Percentiles rank a stretch among this genome's conserved stretches.
Conservation (phyloP, 2,329 filamentous ascomycete species). For the Colletotrichum higginsianum region DNA sequence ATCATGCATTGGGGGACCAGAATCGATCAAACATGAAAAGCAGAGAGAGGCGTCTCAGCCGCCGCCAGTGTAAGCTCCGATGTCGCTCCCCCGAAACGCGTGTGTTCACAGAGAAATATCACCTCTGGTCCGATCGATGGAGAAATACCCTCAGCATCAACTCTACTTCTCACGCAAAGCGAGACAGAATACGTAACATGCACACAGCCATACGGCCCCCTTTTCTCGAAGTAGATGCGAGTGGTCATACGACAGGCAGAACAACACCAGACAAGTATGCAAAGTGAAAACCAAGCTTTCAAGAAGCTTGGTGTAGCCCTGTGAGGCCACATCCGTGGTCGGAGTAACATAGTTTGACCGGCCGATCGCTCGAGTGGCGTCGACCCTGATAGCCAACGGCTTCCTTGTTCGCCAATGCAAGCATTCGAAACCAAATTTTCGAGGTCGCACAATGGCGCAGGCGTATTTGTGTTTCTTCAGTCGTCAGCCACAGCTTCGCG, state of each 20-base stretch:
- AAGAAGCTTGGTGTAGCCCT: not conserved
- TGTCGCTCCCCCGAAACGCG: not conserved
- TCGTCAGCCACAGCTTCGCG: not conserved
- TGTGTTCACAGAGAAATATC: too few relatives aligned
- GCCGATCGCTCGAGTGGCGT: conserved; percentile 3
- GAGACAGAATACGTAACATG: not conserved
- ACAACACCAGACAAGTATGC: not conserved
- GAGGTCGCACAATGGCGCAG: conserved; percentile 10
- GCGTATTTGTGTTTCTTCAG: conserved; percentile 12
- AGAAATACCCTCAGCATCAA: too few relatives aligned
- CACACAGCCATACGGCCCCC: not conserved
- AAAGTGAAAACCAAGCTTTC: not conserved
- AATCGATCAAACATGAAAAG: not conserved
- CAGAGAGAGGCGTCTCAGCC: too few relatives aligned
- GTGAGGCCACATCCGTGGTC: not conserved
- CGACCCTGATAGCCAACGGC: conserved; percentile 22
- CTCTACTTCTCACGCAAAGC: not conserved
- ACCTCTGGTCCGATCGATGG: too few relatives aligned
- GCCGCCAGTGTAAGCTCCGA: not conserved
- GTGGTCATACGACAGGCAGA: conserved; percentile 1
- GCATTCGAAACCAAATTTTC: conserved; percentile 12
- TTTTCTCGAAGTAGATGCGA: not conserved
- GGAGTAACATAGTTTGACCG: conserved; percentile 3
- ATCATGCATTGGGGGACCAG: not conserved
- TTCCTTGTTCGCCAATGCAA: conserved; percentile 22